These are phyloP conservation scores for Rhynchospora breviuscula DNA, from an alignment of 176 grass and related monocot species.

Conservation along the genomic window DNA sequence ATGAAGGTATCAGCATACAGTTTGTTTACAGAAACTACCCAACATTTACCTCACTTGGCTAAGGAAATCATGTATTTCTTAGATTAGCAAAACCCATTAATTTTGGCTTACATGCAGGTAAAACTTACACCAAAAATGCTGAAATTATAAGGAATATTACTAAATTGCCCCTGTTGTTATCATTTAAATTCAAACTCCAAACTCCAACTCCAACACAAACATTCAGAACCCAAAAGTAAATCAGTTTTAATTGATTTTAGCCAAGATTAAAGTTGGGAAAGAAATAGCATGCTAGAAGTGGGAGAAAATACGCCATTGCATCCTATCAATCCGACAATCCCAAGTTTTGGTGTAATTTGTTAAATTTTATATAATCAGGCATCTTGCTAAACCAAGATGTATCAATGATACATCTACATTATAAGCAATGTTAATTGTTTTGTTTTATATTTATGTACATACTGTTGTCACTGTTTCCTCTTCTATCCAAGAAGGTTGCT, in stretches of 20 bases:
- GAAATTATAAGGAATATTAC: neutral
- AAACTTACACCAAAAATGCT: neutral
- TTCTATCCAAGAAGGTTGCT: constrained; percentile 47
- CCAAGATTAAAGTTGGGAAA: neutral
- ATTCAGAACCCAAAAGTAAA: neutral
- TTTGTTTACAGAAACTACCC: neutral
- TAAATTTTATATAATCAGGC: neutral
- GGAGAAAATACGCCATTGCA: neutral
- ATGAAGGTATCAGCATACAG: neutral
- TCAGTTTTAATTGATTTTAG: neutral
- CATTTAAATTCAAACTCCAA: neutral
- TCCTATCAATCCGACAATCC: too few species aligned
- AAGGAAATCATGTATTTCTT: neutral
- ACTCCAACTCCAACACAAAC: neutral
- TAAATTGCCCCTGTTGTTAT: neutral
- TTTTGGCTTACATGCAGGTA: neutral
- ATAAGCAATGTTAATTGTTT: neutral
- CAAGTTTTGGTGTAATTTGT: neutral
- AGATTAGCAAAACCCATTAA: neutral
- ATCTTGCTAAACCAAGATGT: neutral
- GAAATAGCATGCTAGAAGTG: neutral
- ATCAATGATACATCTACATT: neutral
- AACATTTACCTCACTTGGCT: neutral
- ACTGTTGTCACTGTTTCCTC: constrained; percentile 59
- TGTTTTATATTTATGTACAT: constrained; percentile 24